These are phyloP conservation scores for Asterionellopsis glacialis DNA, from an alignment of 108 stramenopile genomes.

Conservation along the genomic window DNA sequence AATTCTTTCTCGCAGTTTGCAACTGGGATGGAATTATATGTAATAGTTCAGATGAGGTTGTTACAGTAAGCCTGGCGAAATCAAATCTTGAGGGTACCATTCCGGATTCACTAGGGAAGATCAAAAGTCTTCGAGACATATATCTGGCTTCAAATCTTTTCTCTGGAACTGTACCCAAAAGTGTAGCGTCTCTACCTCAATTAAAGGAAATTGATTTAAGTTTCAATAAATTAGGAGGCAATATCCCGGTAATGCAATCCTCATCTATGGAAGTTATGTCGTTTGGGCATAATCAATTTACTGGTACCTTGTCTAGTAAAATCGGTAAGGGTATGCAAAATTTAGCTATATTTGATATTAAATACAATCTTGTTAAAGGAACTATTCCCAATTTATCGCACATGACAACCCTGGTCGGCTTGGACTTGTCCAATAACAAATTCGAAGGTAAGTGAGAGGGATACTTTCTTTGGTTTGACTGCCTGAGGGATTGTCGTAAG, in stretches of 20 bases:
- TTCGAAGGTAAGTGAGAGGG: slow-evolving; percentile 1
- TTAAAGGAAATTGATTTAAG: slow-evolving; percentile 1
- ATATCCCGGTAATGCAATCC: not conserved
- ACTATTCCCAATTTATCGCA: slow-evolving; percentile 7
- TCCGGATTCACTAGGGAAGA: slow-evolving; percentile 6
- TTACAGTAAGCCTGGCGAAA: slow-evolving; percentile 29
- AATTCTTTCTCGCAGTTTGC: slow-evolving; percentile 14
- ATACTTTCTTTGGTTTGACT: not conserved
- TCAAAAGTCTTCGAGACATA: slow-evolving; percentile 4
- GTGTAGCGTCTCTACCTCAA: not conserved
- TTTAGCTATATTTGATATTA: not conserved
- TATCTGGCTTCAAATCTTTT: slow-evolving; percentile 5
- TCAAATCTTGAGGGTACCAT: slow-evolving; percentile 32
- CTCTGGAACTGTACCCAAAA: slow-evolving; percentile 2
- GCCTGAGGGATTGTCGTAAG: not conserved
- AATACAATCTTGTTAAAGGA: slow-evolving; percentile 11
- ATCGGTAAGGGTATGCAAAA: not conserved
- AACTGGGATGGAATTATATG: slow-evolving; percentile 46
- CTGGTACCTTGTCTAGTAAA: not conserved
- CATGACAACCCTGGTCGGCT: not conserved
- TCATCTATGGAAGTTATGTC: not conserved
- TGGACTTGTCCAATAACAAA: slow-evolving; percentile 16
- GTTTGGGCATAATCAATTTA: slow-evolving; percentile 1
- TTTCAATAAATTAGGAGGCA: not conserved
- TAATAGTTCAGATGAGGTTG: slow-evolving; percentile 29